These are phyloP conservation scores for Babesia microti DNA, from an alignment of 169 alveolate species.

Conservation along the genomic window DNA sequence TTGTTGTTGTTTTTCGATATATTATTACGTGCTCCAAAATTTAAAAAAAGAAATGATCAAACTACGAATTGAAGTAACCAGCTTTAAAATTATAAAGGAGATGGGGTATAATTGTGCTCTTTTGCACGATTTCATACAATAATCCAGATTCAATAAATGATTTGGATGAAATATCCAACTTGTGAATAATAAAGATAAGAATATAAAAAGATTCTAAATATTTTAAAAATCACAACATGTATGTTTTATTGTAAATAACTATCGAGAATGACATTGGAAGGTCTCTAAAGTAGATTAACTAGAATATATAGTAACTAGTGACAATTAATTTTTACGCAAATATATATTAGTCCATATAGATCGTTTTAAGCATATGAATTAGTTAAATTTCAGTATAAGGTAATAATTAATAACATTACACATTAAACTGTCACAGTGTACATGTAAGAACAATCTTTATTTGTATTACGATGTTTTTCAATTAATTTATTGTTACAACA, in stretches of 20 bases:
- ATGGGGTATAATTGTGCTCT: no score
- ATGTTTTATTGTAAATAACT: background rate
- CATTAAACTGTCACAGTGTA: background rate
- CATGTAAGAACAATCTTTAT: no score
- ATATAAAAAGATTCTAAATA: background rate
- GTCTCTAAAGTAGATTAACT: background rate
- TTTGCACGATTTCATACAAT: no score
- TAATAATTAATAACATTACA: background rate
- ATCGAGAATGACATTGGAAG: background rate
- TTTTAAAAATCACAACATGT: background rate
- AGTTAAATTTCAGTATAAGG: background rate
- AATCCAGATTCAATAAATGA: background rate
- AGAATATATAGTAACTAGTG: background rate
- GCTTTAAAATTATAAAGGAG: background rate
- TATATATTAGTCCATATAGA: constrained; percentile 1
- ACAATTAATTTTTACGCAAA: background rate
- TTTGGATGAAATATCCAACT: background rate
- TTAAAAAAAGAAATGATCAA: background rate
- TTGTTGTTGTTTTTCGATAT: background rate
- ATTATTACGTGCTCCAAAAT: background rate
- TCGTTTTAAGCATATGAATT: background rate
- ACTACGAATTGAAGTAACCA: background rate
- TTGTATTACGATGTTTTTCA: constrained; percentile 1
- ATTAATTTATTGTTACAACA: background rate
- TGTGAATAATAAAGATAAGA: background rate